These are phyloP conservation scores for Diplodia sapinea DNA, from an alignment of 2,329 filamentous ascomycete genomes.

Conservation along the genomic window DNA sequence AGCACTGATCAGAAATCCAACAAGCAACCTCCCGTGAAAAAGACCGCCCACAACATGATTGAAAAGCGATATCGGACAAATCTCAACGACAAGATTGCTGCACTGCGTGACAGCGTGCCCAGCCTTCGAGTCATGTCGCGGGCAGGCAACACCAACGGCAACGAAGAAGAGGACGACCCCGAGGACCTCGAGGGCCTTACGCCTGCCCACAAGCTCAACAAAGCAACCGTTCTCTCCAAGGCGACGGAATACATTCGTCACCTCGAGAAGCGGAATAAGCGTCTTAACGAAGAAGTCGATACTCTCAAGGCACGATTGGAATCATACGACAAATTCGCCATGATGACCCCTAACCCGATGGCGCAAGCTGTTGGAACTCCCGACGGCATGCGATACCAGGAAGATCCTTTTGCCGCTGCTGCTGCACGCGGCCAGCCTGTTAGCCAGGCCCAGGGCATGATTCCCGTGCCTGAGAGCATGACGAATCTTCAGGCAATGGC, in stretches of 20 bases:
- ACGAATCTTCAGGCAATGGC: slow-evolving; percentile 43
- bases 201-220: slow-evolving; percentile 93
- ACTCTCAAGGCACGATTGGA: slow-evolving; percentile 76
- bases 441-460: slow-evolving; percentile 45
- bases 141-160: slow-evolving; percentile 60
- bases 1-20: slow-evolving; percentile 60
- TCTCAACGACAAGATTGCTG: slow-evolving; percentile 95
- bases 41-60: slow-evolving; percentile 97
- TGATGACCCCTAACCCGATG: slow-evolving; percentile 49
- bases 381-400: slow-evolving; percentile 45
- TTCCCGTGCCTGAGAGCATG: slow-evolving; percentile 51
- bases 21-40: slow-evolving; percentile 70
- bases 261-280: slow-evolving; percentile 86
- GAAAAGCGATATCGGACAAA: slow-evolving; percentile 97
- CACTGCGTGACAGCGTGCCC: slow-evolving; percentile 87
- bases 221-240: slow-evolving; percentile 94
- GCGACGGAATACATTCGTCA: slow-evolving; percentile 96
- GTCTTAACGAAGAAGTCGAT: slow-evolving; percentile 79
- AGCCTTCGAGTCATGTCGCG: slow-evolving; percentile 83
- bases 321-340: slow-evolving; percentile 73
- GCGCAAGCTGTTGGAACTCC: slow-evolving; percentile 43
- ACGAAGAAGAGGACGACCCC: slow-evolving; percentile 75
- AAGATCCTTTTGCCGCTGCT: slow-evolving; percentile 44
- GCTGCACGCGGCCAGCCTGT: slow-evolving; percentile 36
- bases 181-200: slow-evolving; percentile 72